Evolutionary conservation across 176 grass and related monocot genomes (phyloP), one percentile per base, ranked within the genome.

Genomic region (Avena sativa): DNA sequence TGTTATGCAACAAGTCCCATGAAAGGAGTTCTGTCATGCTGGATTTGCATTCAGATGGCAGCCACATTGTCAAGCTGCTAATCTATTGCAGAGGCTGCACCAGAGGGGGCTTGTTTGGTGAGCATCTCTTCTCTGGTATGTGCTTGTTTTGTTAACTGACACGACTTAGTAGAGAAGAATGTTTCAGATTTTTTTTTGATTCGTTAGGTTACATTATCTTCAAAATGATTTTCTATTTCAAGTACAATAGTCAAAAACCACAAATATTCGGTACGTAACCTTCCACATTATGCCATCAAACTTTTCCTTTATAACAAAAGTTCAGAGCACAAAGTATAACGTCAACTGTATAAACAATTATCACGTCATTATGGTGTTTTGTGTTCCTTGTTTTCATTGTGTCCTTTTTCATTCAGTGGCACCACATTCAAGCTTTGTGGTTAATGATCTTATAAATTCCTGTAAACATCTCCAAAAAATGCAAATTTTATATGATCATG

Each of bases 391-490:
- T 80, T 80, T 87, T 73, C 11, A 66, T 12, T 19, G 0, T 73
- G 20, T 74, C 69, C 69, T 76, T 84, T 87, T 26, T 52, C 48
- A 47, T 82, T 71, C n/a, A 28, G 12, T 26, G 21, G 46, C 14
- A 26, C 46, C 71, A 50, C 44, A 25, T 50, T 50, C 21, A 50
- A 50, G 44, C 12, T 74, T 12, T 74, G 44, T 50, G 71, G 44
- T 74, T 12, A 26, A 48, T 48, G n/a, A 25, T 48, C 71, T 47
- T 43, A 74, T 74, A 73, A 73, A 23, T 23, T 73, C 70, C 10
- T 48, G 43, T 25, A 74, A 74, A 74, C 47, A 2, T 10, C 43
- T 11, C 2, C 14, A 50, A 49, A 48, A n/a, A 74, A 13, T 48
- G 70, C n/a, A 7, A 49, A 73, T 21, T 73, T 73, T 74, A 26